Conservation (phyloP, 164 flowering plant species). For the Stephania yunnanensis region DNA sequence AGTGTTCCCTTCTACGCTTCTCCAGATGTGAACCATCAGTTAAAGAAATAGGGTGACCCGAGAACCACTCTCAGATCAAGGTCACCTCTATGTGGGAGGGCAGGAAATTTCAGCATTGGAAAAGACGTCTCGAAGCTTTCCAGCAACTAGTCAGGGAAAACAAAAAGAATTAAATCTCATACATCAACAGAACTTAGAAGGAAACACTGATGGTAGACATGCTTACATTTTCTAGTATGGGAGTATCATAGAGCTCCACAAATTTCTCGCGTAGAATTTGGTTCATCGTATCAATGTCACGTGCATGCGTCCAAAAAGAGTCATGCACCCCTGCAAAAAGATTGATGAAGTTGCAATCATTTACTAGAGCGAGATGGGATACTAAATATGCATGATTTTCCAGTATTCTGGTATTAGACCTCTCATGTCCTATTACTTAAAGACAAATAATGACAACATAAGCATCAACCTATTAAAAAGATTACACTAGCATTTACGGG, state of each 20-base stretch:
- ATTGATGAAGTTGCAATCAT: slow-evolving; percentile 3
- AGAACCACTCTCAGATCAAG: slow-evolving; percentile 68
- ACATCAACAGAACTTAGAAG: background rate
- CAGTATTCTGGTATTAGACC: background rate
- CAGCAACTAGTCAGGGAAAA: slow-evolving; percentile 46
- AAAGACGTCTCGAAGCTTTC: slow-evolving; percentile 70
- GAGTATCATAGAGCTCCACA: slow-evolving; percentile 79
- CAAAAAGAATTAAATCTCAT: background rate
- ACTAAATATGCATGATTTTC: background rate
- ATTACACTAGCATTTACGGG: no score
- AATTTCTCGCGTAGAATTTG: slow-evolving; percentile 72
- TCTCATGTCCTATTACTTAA: background rate
- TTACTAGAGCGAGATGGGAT: background rate
- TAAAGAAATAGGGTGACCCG: slow-evolving; percentile 79
- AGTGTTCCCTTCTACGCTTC: background rate
- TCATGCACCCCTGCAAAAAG: slow-evolving; percentile 77
- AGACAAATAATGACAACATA: background rate
- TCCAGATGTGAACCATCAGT: slow-evolving; percentile 30
- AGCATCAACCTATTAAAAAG: no score
- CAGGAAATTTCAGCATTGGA: slow-evolving; percentile 62
- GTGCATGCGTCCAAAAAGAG: slow-evolving; percentile 97
- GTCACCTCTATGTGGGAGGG: slow-evolving; percentile 78
- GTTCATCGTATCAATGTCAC: slow-evolving; percentile 88
- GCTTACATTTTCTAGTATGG: slow-evolving; percentile 85
- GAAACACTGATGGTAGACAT: background rate